phyloP scores from a whole-genome alignment of 768 basidiomycete species.

The Mycena galericulata region DNA sequence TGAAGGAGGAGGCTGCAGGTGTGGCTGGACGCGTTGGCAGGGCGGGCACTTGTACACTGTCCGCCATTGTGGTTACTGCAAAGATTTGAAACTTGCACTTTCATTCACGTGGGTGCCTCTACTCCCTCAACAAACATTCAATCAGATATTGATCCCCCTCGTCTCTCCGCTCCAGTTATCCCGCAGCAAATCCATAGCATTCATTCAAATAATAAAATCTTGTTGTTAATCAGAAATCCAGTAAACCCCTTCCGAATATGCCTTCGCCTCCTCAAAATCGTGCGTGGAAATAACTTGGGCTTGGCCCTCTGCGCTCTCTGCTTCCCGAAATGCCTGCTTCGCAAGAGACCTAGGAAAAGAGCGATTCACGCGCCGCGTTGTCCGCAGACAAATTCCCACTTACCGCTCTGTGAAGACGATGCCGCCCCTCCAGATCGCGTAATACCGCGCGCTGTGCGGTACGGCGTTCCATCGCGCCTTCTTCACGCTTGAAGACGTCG shows the following conservation, averaged over 20 bases:
- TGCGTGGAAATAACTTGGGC: not conserved
- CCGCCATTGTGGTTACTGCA: too few species aligned
- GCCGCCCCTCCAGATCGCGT: not conserved
- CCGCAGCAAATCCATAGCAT: not conserved
- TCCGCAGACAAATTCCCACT: not conserved
- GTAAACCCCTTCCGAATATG: not conserved
- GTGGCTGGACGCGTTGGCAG: too few species aligned
- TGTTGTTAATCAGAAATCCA: not conserved
- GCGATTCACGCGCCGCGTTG: not conserved
- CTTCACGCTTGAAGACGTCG: not conserved
- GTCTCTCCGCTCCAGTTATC: too few species aligned
- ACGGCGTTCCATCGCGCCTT: not conserved
- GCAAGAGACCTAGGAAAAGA: not conserved
- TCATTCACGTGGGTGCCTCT: too few species aligned
- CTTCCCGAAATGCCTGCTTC: not conserved
- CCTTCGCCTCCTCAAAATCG: conserved; percentile 6
- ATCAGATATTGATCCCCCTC: too few species aligned
- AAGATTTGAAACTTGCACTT: too few species aligned
- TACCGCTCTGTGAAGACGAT: not conserved
- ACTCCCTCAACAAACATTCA: too few species aligned
- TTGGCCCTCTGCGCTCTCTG: too few species aligned
- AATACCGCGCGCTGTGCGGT: not conserved
- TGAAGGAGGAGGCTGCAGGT: too few species aligned
- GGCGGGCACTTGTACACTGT: too few species aligned
- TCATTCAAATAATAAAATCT: not conserved